A percentile compares a stretch with the other conserved stretches of the same genome.
phyloP scores from a whole-genome alignment of 176 grass and related monocot genomes.

The Saccharum spontaneum region DNA sequence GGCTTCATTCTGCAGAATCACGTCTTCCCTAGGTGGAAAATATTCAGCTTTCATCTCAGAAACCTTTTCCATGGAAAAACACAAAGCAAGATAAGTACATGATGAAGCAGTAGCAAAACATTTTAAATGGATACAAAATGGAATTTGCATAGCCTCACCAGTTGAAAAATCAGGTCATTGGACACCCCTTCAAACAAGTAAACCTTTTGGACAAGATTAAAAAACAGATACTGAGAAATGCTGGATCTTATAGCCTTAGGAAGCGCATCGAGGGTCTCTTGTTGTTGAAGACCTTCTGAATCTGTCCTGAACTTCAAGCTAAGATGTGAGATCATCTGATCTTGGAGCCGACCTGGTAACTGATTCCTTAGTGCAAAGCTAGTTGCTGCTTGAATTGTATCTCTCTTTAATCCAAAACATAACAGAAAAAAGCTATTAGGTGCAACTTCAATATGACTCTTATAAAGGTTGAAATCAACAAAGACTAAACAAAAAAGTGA shows the following conservation, averaged over 20 bases:
- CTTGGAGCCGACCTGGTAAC: constrained; percentile 79
- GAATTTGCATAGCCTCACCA: constrained; percentile 45
- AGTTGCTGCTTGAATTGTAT: constrained; percentile 97
- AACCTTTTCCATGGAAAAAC: constrained; percentile 49
- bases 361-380: constrained; percentile 91
- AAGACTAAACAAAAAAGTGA: not conserved
- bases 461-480: constrained; percentile 3
- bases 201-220: constrained; percentile 66
- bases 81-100: constrained; percentile 35
- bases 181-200: constrained; percentile 85
- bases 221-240: constrained; percentile 94
- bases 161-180: constrained; percentile 89
- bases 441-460: not conserved
- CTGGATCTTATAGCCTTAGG: constrained; percentile 97
- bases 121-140: not conserved
- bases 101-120: constrained; percentile 3
- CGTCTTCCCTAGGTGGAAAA: constrained; percentile 97
- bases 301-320: constrained; percentile 97
- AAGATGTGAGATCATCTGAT: constrained; percentile 98
- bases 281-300: constrained; percentile 98
- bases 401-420: constrained; percentile 60
- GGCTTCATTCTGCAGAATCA: constrained; percentile 97
- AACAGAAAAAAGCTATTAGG: constrained; percentile 21
- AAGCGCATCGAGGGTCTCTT: constrained; percentile 83
- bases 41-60: constrained; percentile 99